phyloP scores from a whole-genome alignment of 306 rosid genomes.

The Abrus pulchellus region DNA sequence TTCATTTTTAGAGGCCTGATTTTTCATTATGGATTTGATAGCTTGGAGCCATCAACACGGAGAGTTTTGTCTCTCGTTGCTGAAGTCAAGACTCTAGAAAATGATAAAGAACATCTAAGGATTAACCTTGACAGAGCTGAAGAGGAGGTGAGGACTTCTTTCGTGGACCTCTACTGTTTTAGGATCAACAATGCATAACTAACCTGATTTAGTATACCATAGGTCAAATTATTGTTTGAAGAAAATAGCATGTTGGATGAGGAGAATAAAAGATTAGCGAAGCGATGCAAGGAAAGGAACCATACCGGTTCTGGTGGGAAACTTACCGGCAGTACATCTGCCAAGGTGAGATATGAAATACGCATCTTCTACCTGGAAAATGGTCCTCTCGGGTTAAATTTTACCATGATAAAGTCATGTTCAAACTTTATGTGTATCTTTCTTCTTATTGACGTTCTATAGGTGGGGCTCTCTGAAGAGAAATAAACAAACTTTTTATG shows the following conservation, averaged over 20 bases:
- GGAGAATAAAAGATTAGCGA: constrained; percentile 70
- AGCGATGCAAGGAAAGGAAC: constrained; percentile 61
- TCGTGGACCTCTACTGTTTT: neutral
- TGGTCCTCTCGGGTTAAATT: neutral
- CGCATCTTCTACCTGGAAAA: neutral
- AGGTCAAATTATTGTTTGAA: constrained; percentile 79
- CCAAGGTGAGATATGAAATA: constrained; percentile 61
- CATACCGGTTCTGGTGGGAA: constrained; percentile 67
- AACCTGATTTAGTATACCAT: constrained; percentile 12
- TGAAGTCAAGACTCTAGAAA: constrained; percentile 68
- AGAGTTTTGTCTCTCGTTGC: constrained; percentile 72
- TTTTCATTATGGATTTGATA: constrained; percentile 52
- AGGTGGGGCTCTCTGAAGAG: neutral
- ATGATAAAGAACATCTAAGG: constrained; percentile 77
- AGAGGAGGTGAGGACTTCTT: constrained; percentile 71
- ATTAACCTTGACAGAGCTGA: constrained; percentile 84
- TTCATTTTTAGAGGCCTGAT: constrained; percentile 15
- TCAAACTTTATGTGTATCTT: neutral
- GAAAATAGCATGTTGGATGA: constrained; percentile 69
- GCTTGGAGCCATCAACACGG: constrained; percentile 77
- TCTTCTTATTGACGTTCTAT: neutral
- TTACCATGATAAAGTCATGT: neutral
- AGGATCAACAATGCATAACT: constrained; percentile 39
- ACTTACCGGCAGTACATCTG: constrained; percentile 65
- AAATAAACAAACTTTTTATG: neutral